These are phyloP conservation scores for Eucalyptus camaldulensis DNA, from an alignment of 345 rosid species.

Conservation along the genomic window DNA sequence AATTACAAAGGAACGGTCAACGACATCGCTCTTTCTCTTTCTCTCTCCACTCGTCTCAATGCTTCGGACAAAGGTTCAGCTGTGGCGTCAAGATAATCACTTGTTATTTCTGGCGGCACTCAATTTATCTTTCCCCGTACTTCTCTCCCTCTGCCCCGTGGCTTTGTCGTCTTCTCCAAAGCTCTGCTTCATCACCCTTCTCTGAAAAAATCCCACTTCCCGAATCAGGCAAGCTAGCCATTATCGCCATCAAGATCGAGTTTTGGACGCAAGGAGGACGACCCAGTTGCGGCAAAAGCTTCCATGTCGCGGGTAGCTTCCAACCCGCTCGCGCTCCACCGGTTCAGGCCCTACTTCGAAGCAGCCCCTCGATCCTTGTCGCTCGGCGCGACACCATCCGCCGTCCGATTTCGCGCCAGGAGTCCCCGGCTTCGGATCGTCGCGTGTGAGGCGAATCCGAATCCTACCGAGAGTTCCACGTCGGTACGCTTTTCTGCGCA, in stretches of 20 bases:
- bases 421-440: constrained; percentile 5
- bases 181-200: neutral
- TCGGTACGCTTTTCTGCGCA: neutral
- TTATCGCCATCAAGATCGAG: neutral
- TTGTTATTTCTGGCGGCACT: neutral
- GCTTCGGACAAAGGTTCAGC: neutral
- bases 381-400: neutral
- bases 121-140: neutral
- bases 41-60: neutral
- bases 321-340: constrained; percentile 19
- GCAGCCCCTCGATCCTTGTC: neutral
- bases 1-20: neutral
- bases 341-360: constrained; percentile 14
- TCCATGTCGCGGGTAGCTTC: constrained; percentile 27
- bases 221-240: neutral
- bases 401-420: neutral
- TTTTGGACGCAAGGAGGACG: neutral
- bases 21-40: neutral
- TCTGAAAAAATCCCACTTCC: neutral
- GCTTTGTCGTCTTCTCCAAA: neutral
- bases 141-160: neutral
- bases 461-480: constrained; percentile 7
- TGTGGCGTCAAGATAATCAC: neutral
- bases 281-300: neutral
- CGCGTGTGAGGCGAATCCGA: constrained; percentile 28